Evolutionary conservation across 306 rosid species (phyloP).

Genomic region (Cicer chorassanicum): DNA sequence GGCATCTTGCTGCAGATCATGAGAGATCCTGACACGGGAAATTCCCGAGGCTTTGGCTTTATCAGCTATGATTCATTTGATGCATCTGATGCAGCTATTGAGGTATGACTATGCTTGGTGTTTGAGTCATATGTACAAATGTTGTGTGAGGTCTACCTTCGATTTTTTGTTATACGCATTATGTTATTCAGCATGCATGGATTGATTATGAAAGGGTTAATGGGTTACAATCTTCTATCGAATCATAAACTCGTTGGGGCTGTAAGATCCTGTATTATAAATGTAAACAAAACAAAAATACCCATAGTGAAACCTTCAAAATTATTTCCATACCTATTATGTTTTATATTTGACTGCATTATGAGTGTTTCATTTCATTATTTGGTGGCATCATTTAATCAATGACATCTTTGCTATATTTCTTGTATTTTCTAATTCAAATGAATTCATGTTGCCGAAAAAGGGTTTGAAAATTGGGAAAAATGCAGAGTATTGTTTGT

Average conservation of each 20-base stretch:
- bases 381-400: not conserved
- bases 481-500: constrained; percentile 1
- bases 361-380: constrained; percentile 10
- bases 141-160: constrained; percentile 1
- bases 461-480: not conserved
- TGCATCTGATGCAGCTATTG: constrained; percentile 98
- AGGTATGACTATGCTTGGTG: constrained; percentile 56
- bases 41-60: constrained; percentile 98
- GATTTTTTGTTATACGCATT: constrained; percentile 26
- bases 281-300: not conserved
- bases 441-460: not conserved
- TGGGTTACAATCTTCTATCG: not conserved
- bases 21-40: constrained; percentile 99
- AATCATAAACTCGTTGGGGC: constrained; percentile 11
- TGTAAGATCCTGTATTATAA: not conserved
- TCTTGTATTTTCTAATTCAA: not conserved
- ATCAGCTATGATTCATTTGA: constrained; percentile 97
- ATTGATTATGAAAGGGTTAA: too few relatives aligned
- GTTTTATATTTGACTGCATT: constrained; percentile 8
- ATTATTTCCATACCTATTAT: not conserved
- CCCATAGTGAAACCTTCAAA: not conserved
- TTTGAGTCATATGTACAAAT: constrained; percentile 36
- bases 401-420: not conserved
- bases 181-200: constrained; percentile 2
- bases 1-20: constrained; percentile 69